phyloP scores from a whole-genome alignment of 441 rosid species.

The Metrosideros polymorpha region DNA sequence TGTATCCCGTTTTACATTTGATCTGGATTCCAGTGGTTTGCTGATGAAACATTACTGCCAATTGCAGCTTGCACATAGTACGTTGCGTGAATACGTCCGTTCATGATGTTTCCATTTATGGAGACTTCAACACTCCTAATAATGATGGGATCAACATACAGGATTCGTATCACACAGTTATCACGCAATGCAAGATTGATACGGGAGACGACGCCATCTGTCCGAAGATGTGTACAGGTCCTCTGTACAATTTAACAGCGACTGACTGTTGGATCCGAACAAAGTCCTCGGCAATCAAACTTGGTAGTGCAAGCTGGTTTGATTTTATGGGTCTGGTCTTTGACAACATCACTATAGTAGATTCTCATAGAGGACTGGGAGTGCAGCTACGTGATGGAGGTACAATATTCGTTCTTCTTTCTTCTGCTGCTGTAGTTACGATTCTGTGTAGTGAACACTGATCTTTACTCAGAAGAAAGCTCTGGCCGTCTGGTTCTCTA shows the following conservation, averaged over 20 bases:
- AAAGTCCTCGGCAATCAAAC: conserved; percentile 83
- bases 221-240: conserved; percentile 60
- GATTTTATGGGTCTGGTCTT: conserved; percentile 57
- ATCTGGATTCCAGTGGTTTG: not conserved
- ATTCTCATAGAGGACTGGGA: conserved; percentile 84
- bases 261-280: conserved; percentile 82
- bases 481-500: not conserved
- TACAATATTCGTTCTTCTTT: conserved; percentile 11
- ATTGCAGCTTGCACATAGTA: conserved; percentile 75
- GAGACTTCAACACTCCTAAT: conserved; percentile 77
- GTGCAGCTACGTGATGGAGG: conserved; percentile 94
- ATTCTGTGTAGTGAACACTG: not conserved
- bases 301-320: conserved; percentile 76
- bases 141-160: conserved; percentile 88
- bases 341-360: conserved; percentile 68
- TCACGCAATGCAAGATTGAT: conserved; percentile 59
- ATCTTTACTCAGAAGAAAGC: not conserved
- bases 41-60: not conserved
- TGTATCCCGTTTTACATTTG: not conserved
- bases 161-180: conserved; percentile 61
- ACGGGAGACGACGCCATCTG: conserved; percentile 96
- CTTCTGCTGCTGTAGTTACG: not conserved
- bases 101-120: conserved; percentile 62
- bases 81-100: conserved; percentile 46
- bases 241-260: conserved; percentile 60